Percentiles rank a stretch among this genome's conserved stretches.
These are phyloP conservation scores for Aeschynomene evenia DNA, from an alignment of 306 rosid species.

Conservation along the genomic window DNA sequence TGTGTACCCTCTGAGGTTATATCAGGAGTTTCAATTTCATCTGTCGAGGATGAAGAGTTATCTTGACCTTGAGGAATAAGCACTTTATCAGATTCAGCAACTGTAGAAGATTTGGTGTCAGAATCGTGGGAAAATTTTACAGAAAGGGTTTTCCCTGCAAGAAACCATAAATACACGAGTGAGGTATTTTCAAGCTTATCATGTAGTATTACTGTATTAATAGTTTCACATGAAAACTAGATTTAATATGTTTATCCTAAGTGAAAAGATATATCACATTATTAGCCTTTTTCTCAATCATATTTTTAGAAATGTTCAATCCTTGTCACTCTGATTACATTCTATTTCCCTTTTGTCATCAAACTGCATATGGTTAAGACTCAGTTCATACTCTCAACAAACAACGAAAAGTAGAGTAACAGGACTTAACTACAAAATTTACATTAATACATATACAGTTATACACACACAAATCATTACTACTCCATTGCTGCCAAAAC, in stretches of 20 bases:
- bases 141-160: slow-evolving; percentile 65
- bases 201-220: not conserved
- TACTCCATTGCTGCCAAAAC: not conserved
- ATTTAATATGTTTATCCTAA: slow-evolving; percentile 21
- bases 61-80: slow-evolving; percentile 65
- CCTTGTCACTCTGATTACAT: slow-evolving; percentile 11
- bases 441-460: not conserved
- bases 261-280: not conserved
- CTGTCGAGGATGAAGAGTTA: slow-evolving; percentile 55
- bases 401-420: not conserved
- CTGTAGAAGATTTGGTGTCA: slow-evolving; percentile 54
- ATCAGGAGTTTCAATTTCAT: slow-evolving; percentile 51
- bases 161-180: slow-evolving; percentile 34
- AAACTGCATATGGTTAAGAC: slow-evolving; percentile 1
- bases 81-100: slow-evolving; percentile 68
- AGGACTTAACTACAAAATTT: slow-evolving; percentile 5
- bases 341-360: slow-evolving; percentile 8
- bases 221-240: slow-evolving; percentile 13
- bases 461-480: no score
- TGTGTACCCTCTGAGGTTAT: slow-evolving; percentile 54
- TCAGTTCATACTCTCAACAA: slow-evolving; percentile 16
- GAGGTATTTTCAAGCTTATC: not conserved
- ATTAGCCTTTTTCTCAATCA: slow-evolving; percentile 20
- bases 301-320: not conserved
- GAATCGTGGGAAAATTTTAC: slow-evolving; percentile 64